Conservation (phyloP, 306 rosid species). For the Vachellia collinsii region DNA sequence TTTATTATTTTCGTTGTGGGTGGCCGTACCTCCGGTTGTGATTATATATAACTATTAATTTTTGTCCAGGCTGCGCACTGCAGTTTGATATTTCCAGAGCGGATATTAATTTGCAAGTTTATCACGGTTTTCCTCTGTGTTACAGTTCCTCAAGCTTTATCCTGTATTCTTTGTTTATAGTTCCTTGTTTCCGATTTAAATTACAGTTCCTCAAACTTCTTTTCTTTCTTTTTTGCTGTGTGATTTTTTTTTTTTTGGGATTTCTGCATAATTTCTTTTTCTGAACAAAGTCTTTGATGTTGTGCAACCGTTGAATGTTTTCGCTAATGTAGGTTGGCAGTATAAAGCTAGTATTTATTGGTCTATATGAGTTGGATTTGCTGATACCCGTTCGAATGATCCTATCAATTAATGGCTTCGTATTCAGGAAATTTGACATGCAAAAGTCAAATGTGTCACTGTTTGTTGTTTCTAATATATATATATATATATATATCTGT, state of each 20-base stretch:
- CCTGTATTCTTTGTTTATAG: not conserved
- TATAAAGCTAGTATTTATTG: not conserved
- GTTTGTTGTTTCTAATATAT: conserved; percentile 4
- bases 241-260: too few species aligned
- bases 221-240: not conserved
- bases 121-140: not conserved
- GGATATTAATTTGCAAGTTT: not conserved
- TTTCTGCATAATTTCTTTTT: not conserved
- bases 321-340: conserved; percentile 12
- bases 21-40: not conserved
- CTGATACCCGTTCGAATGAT: not conserved
- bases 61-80: not conserved
- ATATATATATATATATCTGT: too few species aligned
- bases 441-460: conserved; percentile 1
- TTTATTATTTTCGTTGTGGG: not conserved
- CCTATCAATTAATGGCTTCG: conserved; percentile 8
- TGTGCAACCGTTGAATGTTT: not conserved
- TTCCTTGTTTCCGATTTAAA: not conserved
- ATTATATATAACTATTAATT: not conserved
- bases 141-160: not conserved
- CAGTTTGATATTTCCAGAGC: conserved; percentile 14
- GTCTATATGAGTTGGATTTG: conserved; percentile 28
- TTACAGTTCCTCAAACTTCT: not conserved
- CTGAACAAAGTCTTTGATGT: not conserved
- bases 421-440: not conserved